Conservation (phyloP, 768 basidiomycete genomes). For the Neoboletus magnificus region DNA sequence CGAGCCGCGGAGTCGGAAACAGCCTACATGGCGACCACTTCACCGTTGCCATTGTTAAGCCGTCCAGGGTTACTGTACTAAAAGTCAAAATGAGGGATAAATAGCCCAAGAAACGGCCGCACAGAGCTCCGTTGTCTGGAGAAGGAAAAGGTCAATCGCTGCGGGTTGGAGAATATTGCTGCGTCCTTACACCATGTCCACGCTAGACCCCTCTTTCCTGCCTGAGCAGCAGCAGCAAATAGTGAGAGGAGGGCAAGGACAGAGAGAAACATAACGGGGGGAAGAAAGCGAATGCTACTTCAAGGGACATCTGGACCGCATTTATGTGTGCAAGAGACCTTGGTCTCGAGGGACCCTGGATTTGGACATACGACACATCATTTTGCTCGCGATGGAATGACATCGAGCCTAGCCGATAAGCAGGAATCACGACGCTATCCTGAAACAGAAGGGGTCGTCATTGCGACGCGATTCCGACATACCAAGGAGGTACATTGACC, state of each 20-base stretch:
- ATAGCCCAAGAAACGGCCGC: background rate
- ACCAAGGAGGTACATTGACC: background rate
- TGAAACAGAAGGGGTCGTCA: background rate
- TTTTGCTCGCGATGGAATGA: background rate
- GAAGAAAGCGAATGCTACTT: background rate
- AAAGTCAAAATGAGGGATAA: background rate
- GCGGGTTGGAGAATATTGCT: background rate
- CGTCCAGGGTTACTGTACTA: constrained; percentile 23
- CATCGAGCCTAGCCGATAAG: background rate
- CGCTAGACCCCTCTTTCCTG: constrained; percentile 41
- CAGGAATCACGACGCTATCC: background rate
- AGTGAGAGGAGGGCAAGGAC: constrained; percentile 12
- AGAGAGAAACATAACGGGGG: constrained; percentile 16
- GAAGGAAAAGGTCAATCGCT: background rate
- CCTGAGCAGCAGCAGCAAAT: constrained; percentile 20
- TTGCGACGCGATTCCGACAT: background rate
- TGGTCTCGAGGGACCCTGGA: background rate
- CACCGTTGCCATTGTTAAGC: constrained; percentile 28
- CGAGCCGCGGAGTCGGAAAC: background rate
- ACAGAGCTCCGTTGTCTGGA: constrained; percentile 32
- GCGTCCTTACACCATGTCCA: constrained; percentile 30
- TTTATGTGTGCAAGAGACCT: background rate
- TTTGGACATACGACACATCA: background rate
- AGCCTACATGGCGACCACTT: constrained; percentile 34
- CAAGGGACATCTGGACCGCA: no score